Evolutionary conservation across 208 protist genomes (phyloP), one percentile per base, ranked within the genome.

Genomic region (Leishmania arabica): DNA sequence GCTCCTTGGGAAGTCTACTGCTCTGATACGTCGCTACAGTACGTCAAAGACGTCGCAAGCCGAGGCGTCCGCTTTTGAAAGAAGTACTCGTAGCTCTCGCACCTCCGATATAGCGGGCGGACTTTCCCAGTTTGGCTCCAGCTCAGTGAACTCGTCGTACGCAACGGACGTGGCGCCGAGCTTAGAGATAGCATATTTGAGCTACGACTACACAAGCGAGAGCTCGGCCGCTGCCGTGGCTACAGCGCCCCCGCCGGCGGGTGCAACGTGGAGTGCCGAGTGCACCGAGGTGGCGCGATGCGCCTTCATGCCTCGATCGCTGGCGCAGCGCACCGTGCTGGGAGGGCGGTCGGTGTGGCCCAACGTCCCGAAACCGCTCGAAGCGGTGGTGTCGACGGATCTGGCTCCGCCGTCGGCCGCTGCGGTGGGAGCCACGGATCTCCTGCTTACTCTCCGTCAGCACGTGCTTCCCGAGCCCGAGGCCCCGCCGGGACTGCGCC

Each of bases 271-370:
- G 82, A 76, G 77, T 24, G 60, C 71, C n/a, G 82, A 84, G 83
- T 88, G 82, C 54, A 34, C 74, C 45, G 88, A 89, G 27, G 83
- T 88, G 34, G 74, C 89, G 17, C 78, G 83, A 9, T 68, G 66
- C 37, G 88, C 83, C 72, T 91, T 89, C n/a, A 60, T 85, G 34
- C 19, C 86, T 40, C 82, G 75, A 1, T 45, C 54, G 45, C 45
- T 82, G 42, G 88, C 88, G 42, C 75, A 78, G 49, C 68, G 75
- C 58, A 75, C 58, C 13, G 78, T 85, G 51, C 51, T 82, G 42
- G 82, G 82, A 8, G 82, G 82, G 3, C 60, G 78, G 31, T 0
- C 51, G n/a, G 82, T 79, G 62, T 85, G 82, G 82, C 47, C 77
- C 13, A 85, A 85, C 54, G 77, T 85, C 31, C 82, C 82, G 21